Percentiles rank a stretch among this genome's conserved stretches.
Evolutionary conservation across 306 rosid genomes (phyloP).

Genomic region (Glycine latifolia): DNA sequence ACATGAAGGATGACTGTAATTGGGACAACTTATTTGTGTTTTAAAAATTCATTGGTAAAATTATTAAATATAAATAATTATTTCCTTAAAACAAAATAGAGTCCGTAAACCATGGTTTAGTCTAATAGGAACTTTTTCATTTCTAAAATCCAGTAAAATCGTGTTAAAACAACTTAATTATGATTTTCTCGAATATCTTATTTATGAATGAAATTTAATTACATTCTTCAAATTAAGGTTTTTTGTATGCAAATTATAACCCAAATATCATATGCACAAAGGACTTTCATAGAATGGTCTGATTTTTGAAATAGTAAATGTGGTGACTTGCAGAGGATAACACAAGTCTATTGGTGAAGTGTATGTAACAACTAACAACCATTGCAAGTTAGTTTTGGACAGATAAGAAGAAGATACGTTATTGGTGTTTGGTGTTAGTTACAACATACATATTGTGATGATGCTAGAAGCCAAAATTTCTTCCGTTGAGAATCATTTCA

Average conservation of each 20-base stretch:
- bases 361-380: conserved; percentile 2
- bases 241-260: neutral
- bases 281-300: neutral
- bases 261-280: neutral
- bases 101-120: neutral
- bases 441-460: conserved; percentile 44
- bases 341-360: too few species aligned
- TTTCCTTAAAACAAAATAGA: neutral
- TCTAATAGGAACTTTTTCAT: neutral
- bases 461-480: conserved; percentile 19
- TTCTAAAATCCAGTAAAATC: neutral
- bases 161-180: neutral
- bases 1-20: neutral
- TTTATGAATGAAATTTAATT: neutral
- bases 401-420: conserved; percentile 19
- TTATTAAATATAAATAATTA: neutral
- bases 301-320: neutral
- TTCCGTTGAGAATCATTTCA: conserved; percentile 13
- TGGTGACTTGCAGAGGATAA: neutral
- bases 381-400: conserved; percentile 22
- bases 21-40: neutral
- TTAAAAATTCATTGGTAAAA: neutral
- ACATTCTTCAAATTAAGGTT: neutral
- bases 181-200: neutral
- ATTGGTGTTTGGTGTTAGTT: conserved; percentile 43